Evolutionary conservation across 1,139 yeast genomes (phyloP).

Genomic region (Saccharomyces hybrid): DNA sequence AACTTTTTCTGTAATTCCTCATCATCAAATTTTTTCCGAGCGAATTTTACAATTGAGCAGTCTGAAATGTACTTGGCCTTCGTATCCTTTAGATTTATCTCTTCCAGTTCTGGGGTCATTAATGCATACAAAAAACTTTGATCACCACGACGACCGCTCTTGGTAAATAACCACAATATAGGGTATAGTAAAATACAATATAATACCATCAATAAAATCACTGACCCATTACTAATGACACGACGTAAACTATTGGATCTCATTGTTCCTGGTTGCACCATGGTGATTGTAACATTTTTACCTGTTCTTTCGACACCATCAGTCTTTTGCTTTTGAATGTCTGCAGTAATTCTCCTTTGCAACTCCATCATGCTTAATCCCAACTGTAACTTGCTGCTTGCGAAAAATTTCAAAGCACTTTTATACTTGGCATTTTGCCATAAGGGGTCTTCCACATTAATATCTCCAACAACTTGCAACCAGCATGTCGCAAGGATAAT

Average conservation of each 20-base stretch:
- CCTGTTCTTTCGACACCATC: slow-evolving; percentile 54
- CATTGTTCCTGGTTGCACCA: slow-evolving; percentile 89
- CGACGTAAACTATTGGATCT: slow-evolving; percentile 81
- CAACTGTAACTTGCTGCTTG: slow-evolving; percentile 71
- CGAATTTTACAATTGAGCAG: slow-evolving; percentile 52
- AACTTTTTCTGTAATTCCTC: slow-evolving; percentile 51
- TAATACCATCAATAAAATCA: slow-evolving; percentile 55
- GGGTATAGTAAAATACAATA: slow-evolving; percentile 67
- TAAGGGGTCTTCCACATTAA: slow-evolving; percentile 60
- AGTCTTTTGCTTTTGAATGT: slow-evolving; percentile 32
- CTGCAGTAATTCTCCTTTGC: slow-evolving; percentile 50
- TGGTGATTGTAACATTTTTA: slow-evolving; percentile 60
- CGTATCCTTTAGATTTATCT: slow-evolving; percentile 32
- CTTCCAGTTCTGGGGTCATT: slow-evolving; percentile 59
- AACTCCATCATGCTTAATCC: slow-evolving; percentile 67
- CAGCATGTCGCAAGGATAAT: slow-evolving; percentile 70
- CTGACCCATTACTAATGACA: slow-evolving; percentile 65
- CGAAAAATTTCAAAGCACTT: slow-evolving; percentile 70
- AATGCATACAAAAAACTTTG: slow-evolving; percentile 68
- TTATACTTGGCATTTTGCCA: slow-evolving; percentile 54
- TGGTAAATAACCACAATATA: slow-evolving; percentile 70
- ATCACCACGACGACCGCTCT: slow-evolving; percentile 69
- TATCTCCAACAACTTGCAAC: slow-evolving; percentile 61
- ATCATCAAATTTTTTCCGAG: slow-evolving; percentile 59
- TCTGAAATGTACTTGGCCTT: slow-evolving; percentile 72